These are phyloP conservation scores for Alternaria consortialis DNA, from an alignment of 2,329 filamentous ascomycete genomes.

Conservation along the genomic window DNA sequence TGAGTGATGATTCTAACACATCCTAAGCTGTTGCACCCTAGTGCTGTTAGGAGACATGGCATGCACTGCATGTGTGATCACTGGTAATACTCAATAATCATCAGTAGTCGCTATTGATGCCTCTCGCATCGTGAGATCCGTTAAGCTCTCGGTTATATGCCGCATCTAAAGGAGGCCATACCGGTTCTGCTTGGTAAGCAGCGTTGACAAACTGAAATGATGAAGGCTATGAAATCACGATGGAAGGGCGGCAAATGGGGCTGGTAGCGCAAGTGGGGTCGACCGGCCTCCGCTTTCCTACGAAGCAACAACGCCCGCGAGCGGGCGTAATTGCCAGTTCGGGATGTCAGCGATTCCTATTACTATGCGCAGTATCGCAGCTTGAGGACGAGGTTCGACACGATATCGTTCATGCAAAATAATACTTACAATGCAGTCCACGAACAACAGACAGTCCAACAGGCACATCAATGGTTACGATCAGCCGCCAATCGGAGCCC, in stretches of 20 bases:
- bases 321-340: neutral
- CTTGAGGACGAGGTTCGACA: neutral
- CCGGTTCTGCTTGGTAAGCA: neutral
- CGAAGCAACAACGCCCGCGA: neutral
- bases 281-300: neutral
- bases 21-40: too few relatives aligned
- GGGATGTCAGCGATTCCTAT: neutral
- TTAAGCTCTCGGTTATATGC: neutral
- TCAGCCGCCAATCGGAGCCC: slow-evolving; percentile 27
- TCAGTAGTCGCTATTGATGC: neutral
- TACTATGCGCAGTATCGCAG: neutral
- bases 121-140: neutral
- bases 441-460: neutral
- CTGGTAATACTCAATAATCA: neutral
- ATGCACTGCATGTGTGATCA: too few relatives aligned
- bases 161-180: neutral
- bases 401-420: neutral
- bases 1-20: too few relatives aligned
- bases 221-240: neutral
- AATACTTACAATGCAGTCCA: neutral
- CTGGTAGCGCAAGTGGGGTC: neutral
- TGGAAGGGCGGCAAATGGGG: neutral
- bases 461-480: neutral
- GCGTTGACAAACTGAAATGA: neutral
- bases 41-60: too few relatives aligned